These are phyloP conservation scores for Dovyalis caffra DNA, from an alignment of 345 rosid species.

Conservation along the genomic window DNA sequence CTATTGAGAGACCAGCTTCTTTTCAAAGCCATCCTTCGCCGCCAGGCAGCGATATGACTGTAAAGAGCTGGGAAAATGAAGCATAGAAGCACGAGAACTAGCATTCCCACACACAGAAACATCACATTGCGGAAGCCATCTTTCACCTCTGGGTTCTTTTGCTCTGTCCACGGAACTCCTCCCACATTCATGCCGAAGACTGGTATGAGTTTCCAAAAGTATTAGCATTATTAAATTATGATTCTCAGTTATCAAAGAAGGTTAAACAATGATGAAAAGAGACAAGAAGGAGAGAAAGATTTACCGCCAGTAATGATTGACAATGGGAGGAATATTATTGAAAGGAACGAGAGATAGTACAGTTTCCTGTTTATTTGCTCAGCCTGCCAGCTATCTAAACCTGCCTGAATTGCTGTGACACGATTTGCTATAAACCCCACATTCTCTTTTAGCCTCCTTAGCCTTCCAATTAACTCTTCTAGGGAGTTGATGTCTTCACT, in stretches of 20 bases:
- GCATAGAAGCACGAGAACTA: slow-evolving; percentile 57
- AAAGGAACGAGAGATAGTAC: slow-evolving; percentile 92
- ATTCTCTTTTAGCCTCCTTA: slow-evolving; percentile 86
- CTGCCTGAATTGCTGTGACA: slow-evolving; percentile 84
- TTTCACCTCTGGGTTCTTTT: slow-evolving; percentile 49
- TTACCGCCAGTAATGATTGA: slow-evolving; percentile 96
- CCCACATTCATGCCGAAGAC: slow-evolving; percentile 99
- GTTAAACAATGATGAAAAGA: neutral
- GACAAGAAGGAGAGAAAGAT: neutral
- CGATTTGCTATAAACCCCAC: slow-evolving; percentile 95
- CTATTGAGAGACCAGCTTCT: slow-evolving; percentile 74
- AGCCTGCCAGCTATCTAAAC: slow-evolving; percentile 91
- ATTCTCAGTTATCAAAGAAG: neutral
- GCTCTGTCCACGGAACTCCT: slow-evolving; percentile 98
- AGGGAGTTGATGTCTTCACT: slow-evolving; percentile 57
- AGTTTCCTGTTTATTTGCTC: slow-evolving; percentile 94
- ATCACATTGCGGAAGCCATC: slow-evolving; percentile 89
- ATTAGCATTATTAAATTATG: neutral
- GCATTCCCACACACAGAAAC: slow-evolving; percentile 61
- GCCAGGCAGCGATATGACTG: slow-evolving; percentile 49
- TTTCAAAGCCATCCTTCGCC: slow-evolving; percentile 41
- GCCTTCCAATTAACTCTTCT: slow-evolving; percentile 77
- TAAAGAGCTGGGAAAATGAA: slow-evolving; percentile 67
- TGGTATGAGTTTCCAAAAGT: slow-evolving; percentile 22
- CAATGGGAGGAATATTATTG: slow-evolving; percentile 87